Base-by-base conservation (phyloP, 352 stramenopile species). In the Pythium coloratum region DNA sequence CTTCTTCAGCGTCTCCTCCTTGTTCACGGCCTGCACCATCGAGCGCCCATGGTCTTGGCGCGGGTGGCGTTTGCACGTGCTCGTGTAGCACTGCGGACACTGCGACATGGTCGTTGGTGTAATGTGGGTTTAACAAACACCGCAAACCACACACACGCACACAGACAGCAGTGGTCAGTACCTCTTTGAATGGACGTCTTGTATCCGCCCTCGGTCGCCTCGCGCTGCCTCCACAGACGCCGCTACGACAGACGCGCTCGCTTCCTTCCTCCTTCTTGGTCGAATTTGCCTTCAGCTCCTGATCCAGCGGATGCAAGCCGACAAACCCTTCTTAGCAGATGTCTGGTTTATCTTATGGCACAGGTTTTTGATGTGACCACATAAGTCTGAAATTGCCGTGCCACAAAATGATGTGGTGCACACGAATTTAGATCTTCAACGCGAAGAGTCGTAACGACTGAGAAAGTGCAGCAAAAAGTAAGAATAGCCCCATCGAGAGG, bases 61-160 rank as follows among this genome's bases (percentile, higher is more conserved):
- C 46, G 57, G 58, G 69, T 92, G 84, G 36, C 82, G 80, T 59
- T 74, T 76, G 73, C 84, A 92, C 42, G 82, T 92, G 12, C 84
- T 80, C 14, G 84, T 92, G 72, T 89, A 92, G 78, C 84, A 92
- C 66, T 92, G 84, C 53, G 84, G 84, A 65, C 84, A 92, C 64
- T 89, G 84, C 50, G 84, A 76, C 84, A 91, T 91, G 14, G 60
- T 51, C 6, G 26, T 59, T 26, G 20, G 28, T 24, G 20, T 24
- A 24, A 24, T 32, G 28, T 55, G 26, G 4, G 49, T 16, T n/a
- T 26, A 10, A 50, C 36, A 42, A 42, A 13, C 42, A 50, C 42
- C 42, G 18, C 42, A 50, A 42, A 7, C 7, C 36, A 50, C 42
- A 26, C 42, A 10, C n/a, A 50, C 42, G 9, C 42, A 50, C 3